Percentiles rank a stretch among this genome's conserved stretches.
phyloP scores from a whole-genome alignment of 2,329 filamentous ascomycete species.

The Aspergillus transmontanensis region DNA sequence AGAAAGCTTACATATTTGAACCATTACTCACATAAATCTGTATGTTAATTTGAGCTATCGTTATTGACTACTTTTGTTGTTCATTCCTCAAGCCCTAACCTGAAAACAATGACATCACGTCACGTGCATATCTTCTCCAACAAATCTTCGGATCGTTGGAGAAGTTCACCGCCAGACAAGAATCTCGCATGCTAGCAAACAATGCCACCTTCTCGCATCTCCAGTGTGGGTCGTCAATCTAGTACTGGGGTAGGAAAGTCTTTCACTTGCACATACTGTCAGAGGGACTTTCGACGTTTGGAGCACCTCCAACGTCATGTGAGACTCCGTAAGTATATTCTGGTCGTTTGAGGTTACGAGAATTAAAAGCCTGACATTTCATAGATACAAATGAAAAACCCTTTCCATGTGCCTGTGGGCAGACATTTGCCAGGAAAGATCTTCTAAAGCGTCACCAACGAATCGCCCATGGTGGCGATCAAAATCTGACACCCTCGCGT shows the following conservation, averaged over 20 bases:
- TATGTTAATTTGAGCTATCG: too few relatives aligned
- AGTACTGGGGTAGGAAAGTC: neutral
- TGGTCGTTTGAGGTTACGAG: neutral
- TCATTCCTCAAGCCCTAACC: neutral
- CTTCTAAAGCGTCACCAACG: constrained; percentile 19
- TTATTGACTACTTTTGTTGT: too few relatives aligned
- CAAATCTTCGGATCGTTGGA: neutral
- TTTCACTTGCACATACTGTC: constrained; percentile 12
- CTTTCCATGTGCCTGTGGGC: constrained; percentile 14
- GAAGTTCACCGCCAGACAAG: neutral
- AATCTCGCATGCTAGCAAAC: neutral
- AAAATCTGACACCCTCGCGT: neutral
- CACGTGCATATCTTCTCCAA: neutral
- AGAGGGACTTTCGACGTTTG: constrained; percentile 14
- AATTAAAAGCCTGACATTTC: neutral
- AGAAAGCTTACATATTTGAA: too few relatives aligned
- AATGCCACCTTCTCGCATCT: neutral
- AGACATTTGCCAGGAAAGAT: constrained; percentile 16
- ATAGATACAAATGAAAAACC: constrained; percentile 22
- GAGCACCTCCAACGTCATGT: constrained; percentile 18
- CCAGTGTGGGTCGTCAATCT: neutral
- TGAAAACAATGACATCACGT: neutral
- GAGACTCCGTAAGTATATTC: constrained; percentile 13
- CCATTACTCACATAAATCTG: too few relatives aligned
- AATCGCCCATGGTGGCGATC: constrained; percentile 4